phyloP scores from a whole-genome alignment of 257 asterid species.

The Solanum medicagineum region DNA sequence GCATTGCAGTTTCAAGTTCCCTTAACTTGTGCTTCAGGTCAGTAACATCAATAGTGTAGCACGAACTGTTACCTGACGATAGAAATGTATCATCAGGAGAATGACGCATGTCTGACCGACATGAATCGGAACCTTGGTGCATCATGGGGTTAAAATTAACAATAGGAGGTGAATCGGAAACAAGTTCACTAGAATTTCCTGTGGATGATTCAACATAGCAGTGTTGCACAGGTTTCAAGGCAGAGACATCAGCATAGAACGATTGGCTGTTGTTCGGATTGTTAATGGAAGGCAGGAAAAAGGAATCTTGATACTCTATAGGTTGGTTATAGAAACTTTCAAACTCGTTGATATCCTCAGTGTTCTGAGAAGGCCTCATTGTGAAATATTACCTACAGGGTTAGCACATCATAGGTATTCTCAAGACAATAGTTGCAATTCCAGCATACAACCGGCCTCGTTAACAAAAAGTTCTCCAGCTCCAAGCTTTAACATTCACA shows the following conservation, averaged over 20 bases:
- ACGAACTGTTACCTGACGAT: neutral
- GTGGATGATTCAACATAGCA: neutral
- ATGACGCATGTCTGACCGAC: conserved; percentile 3
- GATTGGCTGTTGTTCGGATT: conserved; percentile 2
- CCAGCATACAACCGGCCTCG: neutral
- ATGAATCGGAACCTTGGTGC: conserved; percentile 1
- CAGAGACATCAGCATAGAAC: conserved; percentile 1
- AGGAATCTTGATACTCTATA: neutral
- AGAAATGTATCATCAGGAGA: neutral
- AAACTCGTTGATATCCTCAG: neutral
- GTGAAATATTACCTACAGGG: neutral
- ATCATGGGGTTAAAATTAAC: conserved; percentile 1
- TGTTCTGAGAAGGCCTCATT: conserved; percentile 11
- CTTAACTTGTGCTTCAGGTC: conserved; percentile 7
- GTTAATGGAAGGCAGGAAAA: neutral
- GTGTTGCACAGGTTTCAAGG: neutral
- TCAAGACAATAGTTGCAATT: neutral
- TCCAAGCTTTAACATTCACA: neutral
- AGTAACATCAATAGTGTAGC: conserved; percentile 4
- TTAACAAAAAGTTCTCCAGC: neutral
- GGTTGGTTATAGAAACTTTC: neutral
- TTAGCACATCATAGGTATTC: neutral
- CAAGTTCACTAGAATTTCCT: neutral
- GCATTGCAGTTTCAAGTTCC: conserved; percentile 10
- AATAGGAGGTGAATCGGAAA: neutral